Conservation (phyloP, 1,284 basidiomycete species). For the Xerocomus nothofagi region DNA sequence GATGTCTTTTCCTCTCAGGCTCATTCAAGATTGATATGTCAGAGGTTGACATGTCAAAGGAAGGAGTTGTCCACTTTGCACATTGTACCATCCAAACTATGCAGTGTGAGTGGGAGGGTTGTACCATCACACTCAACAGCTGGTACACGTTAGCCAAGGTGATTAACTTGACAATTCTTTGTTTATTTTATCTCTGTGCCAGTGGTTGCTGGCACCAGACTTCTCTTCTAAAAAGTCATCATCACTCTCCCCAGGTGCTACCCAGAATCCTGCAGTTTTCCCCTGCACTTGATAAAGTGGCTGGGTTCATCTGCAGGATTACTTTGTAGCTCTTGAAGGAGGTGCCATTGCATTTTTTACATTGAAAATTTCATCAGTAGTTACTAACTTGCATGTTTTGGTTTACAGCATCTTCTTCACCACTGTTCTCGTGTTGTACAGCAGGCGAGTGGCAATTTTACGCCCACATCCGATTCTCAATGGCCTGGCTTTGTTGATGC, state of each 20-base stretch:
- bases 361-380: neutral
- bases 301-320: slow-evolving; percentile 18
- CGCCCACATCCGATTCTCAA: neutral
- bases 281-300: slow-evolving; percentile 6
- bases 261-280: slow-evolving; percentile 12
- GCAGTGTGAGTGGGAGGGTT: slow-evolving; percentile 31
- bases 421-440: slow-evolving; percentile 25
- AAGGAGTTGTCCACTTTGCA: slow-evolving; percentile 25
- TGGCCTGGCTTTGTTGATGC: neutral
- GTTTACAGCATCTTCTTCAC: slow-evolving; percentile 25
- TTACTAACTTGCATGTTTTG: slow-evolving; percentile 10
- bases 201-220: slow-evolving; percentile 3
- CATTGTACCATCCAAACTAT: slow-evolving; percentile 25
- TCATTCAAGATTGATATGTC: slow-evolving; percentile 19
- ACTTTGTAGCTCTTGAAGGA: slow-evolving; percentile 17
- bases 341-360: neutral
- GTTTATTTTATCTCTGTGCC: slow-evolving; percentile 2
- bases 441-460: slow-evolving; percentile 11
- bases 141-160: slow-evolving; percentile 33
- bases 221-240: neutral
- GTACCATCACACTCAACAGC: slow-evolving; percentile 25
- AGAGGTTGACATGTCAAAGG: slow-evolving; percentile 21
- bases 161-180: slow-evolving; percentile 12
- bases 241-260: neutral
- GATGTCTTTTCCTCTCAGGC: neutral